These are phyloP conservation scores for Marasmius tenuissimus DNA, from an alignment of 1,284 basidiomycete genomes.

Conservation along the genomic window DNA sequence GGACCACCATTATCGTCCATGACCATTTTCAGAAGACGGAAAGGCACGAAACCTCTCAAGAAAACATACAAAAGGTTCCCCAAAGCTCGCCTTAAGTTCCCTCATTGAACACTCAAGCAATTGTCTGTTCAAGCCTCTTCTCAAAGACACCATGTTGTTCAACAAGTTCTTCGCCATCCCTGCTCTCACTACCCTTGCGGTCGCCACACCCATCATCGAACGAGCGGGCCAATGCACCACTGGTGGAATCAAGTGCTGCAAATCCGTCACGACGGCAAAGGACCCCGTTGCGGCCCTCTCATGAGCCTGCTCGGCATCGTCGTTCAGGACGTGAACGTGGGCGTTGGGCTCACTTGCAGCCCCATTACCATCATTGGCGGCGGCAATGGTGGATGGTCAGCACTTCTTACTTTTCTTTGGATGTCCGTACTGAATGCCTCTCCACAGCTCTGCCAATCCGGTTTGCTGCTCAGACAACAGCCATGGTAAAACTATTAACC, in stretches of 20 bases:
- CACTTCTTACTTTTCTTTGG: neutral
- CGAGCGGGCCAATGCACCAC: neutral
- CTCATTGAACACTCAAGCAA: neutral
- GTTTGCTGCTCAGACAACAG: neutral
- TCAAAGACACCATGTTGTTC: neutral
- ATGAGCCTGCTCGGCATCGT: neutral
- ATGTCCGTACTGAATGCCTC: neutral
- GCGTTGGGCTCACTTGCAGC: neutral
- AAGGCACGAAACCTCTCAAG: neutral
- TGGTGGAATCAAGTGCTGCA: neutral
- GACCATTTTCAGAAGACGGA: too few species aligned
- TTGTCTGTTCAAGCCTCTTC: neutral
- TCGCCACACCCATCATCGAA: neutral
- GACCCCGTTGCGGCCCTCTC: neutral
- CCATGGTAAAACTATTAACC: neutral
- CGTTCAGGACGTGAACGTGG: neutral
- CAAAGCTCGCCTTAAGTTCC: neutral
- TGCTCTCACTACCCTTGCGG: neutral
- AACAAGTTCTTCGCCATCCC: neutral
- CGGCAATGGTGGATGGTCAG: neutral
- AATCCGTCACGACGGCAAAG: neutral
- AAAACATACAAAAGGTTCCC: neutral
- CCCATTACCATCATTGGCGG: neutral
- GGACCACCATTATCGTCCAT: too few species aligned
- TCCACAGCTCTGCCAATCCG: neutral